These are phyloP conservation scores for Ramaria rubella DNA, from an alignment of 768 basidiomycete species.

Conservation along the genomic window DNA sequence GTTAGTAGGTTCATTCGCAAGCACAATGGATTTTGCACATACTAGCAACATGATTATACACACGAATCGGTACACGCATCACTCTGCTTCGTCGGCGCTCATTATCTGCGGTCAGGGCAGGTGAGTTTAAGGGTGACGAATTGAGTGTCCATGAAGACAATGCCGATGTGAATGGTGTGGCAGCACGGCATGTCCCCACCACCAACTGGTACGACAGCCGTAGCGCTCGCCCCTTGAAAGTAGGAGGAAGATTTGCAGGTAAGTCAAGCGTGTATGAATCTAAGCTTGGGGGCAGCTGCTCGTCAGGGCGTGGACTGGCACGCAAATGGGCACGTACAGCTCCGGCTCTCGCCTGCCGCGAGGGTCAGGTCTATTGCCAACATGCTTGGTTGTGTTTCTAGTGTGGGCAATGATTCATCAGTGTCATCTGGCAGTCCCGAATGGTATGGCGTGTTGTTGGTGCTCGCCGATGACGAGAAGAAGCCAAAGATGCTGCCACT, in stretches of 20 bases:
- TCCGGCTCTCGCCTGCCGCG: slow-evolving; percentile 75
- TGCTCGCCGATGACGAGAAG: slow-evolving; percentile 17
- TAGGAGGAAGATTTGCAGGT: slow-evolving; percentile 81
- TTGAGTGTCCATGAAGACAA: slow-evolving; percentile 23
- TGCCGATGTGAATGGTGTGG: slow-evolving; percentile 23
- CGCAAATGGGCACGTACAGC: slow-evolving; percentile 49
- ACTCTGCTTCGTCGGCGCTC: slow-evolving; percentile 53
- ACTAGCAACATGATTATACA: slow-evolving; percentile 87
- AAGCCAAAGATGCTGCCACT: slow-evolving; percentile 32
- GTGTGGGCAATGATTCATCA: slow-evolving; percentile 66
- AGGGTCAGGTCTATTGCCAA: slow-evolving; percentile 82
- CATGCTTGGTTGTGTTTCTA: slow-evolving; percentile 81
- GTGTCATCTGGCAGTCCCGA: no score
- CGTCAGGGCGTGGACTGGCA: neutral
- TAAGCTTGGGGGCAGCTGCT: slow-evolving; percentile 25
- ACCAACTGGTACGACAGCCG: slow-evolving; percentile 85
- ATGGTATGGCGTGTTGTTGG: neutral
- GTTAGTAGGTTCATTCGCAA: neutral
- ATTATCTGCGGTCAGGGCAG: neutral
- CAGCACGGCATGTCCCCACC: slow-evolving; percentile 77
- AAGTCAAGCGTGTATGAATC: slow-evolving; percentile 75
- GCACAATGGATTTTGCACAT: slow-evolving; percentile 18
- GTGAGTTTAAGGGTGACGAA: slow-evolving; percentile 10
- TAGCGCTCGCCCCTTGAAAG: slow-evolving; percentile 78
- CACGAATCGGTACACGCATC: slow-evolving; percentile 85